Base-by-base conservation (phyloP, 2,329 filamentous ascomycete species). In the Monilinia aucupariae region DNA sequence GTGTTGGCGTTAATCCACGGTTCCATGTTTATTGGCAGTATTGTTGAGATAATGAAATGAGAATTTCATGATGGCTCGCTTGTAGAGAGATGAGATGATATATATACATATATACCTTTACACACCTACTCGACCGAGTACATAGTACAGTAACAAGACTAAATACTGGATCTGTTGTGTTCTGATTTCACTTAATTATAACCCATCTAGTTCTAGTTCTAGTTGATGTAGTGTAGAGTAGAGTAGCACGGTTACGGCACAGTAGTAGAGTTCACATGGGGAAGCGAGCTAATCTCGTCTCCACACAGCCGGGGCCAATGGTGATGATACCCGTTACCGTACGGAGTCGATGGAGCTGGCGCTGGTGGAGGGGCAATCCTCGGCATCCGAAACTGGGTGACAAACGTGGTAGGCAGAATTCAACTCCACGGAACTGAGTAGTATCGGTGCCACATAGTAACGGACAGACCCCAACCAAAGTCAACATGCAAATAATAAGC, bases 1-100 rank as follows among this genome's bases (percentile, higher is more conserved):
- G 59, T 48, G 34, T 20, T n/a, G 60, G 60, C 60, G 60, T 58
- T 43, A 17, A 43, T 58, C 25, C 13, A 58, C 34, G 25, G n/a
- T 27, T 45, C 41, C 54, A 15, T 22, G 27, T 47, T 34, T 47
- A 12, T 47, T 22, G n/a, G 54, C 30, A 41, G 54, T 17, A 45
- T 17, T 34, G 30, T 47, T 25, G 30, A 47, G n/a, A 34, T 37
- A 22, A 45, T 47, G 27, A 17, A 47, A 47, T 41, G 3, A 32
- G 25, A 58, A 34, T n/a, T 47, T 37, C 32, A 43, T 47, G 41
- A 15, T 7, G 30, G n/a, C 34, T 58, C 34, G n/a, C 41, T 25
- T 58, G 27, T 34, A 58, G 43, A 58, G 43, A 47, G 10, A 58
- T 58, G 48, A 25, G 20, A 25, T 12, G 10, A 47, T n/a, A 25